Evolutionary conservation across 805 yeast genomes (phyloP).

Genomic region (Hermanozyma aechmeae): DNA sequence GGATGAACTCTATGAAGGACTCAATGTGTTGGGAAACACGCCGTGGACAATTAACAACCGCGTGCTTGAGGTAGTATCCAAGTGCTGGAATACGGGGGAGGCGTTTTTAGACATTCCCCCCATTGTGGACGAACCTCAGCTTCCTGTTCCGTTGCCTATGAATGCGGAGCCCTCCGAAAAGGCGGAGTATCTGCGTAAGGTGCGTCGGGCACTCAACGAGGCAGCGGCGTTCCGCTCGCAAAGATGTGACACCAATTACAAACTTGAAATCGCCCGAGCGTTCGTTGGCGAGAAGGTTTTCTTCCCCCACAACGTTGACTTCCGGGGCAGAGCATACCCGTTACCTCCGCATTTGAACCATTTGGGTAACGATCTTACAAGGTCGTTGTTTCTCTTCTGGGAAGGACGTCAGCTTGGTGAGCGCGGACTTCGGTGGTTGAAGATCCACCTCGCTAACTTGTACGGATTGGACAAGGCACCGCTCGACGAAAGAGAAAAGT

Average conservation of each 20-base stretch:
- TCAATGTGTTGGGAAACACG: slow-evolving; percentile 48
- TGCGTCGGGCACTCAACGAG: slow-evolving; percentile 49
- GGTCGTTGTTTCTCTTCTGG: slow-evolving; percentile 70
- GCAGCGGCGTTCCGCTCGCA: slow-evolving; percentile 68
- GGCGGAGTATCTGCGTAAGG: slow-evolving; percentile 56
- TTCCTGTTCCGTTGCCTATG: slow-evolving; percentile 43
- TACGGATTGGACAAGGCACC: slow-evolving; percentile 72
- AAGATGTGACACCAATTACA: slow-evolving; percentile 90
- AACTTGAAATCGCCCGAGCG: slow-evolving; percentile 90
- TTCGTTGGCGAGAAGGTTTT: slow-evolving; percentile 58
- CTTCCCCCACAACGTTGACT: slow-evolving; percentile 76
- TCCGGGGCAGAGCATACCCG: slow-evolving; percentile 81
- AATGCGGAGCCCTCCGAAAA: slow-evolving; percentile 66
- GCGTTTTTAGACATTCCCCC: slow-evolving; percentile 65
- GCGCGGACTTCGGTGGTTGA: slow-evolving; percentile 62
- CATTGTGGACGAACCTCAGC: slow-evolving; percentile 30
- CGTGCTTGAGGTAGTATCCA: slow-evolving; percentile 58
- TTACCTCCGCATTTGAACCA: slow-evolving; percentile 74
- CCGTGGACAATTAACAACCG: slow-evolving; percentile 86
- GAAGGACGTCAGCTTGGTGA: slow-evolving; percentile 62
- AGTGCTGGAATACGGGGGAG: slow-evolving; percentile 83
- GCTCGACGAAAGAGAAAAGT: slow-evolving; percentile 50
- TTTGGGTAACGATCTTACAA: slow-evolving; percentile 68
- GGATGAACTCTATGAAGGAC: slow-evolving; percentile 63
- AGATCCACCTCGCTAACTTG: slow-evolving; percentile 64